Base-by-base conservation (phyloP, 2,329 filamentous ascomycete genomes). In the Colletotrichum chlorophyti region DNA sequence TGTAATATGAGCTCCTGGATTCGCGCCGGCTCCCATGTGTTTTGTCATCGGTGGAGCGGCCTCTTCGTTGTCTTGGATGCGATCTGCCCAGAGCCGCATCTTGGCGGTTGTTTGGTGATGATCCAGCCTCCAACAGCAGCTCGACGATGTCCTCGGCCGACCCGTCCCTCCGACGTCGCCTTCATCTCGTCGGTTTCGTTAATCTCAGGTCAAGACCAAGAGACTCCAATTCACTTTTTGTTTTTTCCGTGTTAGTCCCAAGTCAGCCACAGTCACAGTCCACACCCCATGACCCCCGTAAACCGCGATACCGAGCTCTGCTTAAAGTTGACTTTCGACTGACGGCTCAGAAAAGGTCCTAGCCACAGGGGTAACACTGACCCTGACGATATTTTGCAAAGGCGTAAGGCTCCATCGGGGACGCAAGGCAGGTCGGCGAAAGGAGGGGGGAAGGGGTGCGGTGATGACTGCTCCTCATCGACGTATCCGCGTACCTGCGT, bases 271-370 rank as follows among this genome's bases (percentile, higher is more conserved):
- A n/a, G n/a, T n/a, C n/a, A n/a, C n/a, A n/a, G n/a, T n/a, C 31
- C 32, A 58, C 48, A 17, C 53, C 32, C 37, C 42, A 26, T 17
- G 14, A n/a, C 27, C 19, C 42, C 34, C 37, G 9, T 17, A 21
- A 19, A 55, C 43, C 43, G 50, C 37, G 55, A 59, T 59, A 43
- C 55, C 55, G 55, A 59, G 51, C 51, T 27, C 31, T 40, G 55
- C 55, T 55, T 55, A 24, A 55, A 17, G 24, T 49, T 55, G 55
- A 59, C 42, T 59, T 38, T 49, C n/a, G 26, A 38, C 51, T 59
- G 55, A 49, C 38, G 43, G 51, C 51, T 26, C 27, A n/a, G n/a
- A n/a, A 27, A 32, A 32, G 43, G 55, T 55, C 55, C 51, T 47
- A 59, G 55, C 55, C 43, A 53, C 43, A 35, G 27, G 9, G 23